Evolutionary conservation across 208 protist species (phyloP), one percentile per base, ranked within the genome.

Genomic region (Strigomonas culicis): DNA sequence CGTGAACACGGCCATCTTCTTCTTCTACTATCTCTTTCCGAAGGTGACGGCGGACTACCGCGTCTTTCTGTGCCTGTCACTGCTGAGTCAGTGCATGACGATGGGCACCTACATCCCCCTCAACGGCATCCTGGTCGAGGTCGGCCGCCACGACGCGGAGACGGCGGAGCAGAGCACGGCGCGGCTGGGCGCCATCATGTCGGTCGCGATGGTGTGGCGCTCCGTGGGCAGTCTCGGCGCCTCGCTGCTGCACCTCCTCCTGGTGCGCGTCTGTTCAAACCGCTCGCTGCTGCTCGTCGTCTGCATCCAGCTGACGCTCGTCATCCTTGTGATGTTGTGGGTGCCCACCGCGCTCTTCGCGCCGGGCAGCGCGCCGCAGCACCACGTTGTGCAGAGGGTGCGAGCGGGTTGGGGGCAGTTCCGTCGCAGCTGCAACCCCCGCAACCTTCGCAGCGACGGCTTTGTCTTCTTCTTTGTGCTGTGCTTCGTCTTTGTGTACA

Each of bases 21-120:
- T 46, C 11, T 0, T 73, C 34, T 79, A 77, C 60, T 66, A 39
- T 25, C 21, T 59, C 13, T 15, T 41, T 1, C 66, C 65, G 2
- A 22, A 4, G 0, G 27, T 32, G 4, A 78, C 69, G 0, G 28
- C 22, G 17, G 65, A 1, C 58, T 76, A 64, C 52, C 22, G 15
- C 19, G 15, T 24, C 13, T 73, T 86, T 15, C 47, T 86, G 30
- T 53, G 25, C 19, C 15, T 82, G 46, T 75, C 66, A 25, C 58
- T 82, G 2, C 39, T 72, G 0, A 64, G 63, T 24, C 67, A 79
- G 36, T 55, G 76, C 39, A 79, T 51, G 56, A 68, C 55, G 28
- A 79, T 82, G 79, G 59, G 67, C 22, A 53, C 78, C 28, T 81
- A 77, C 69, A 77, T 86, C 46, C 75, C 79, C 0, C 57, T 86